phyloP scores from a whole-genome alignment of 495 filamentous ascomycete species.

The Echria macrotheca region DNA sequence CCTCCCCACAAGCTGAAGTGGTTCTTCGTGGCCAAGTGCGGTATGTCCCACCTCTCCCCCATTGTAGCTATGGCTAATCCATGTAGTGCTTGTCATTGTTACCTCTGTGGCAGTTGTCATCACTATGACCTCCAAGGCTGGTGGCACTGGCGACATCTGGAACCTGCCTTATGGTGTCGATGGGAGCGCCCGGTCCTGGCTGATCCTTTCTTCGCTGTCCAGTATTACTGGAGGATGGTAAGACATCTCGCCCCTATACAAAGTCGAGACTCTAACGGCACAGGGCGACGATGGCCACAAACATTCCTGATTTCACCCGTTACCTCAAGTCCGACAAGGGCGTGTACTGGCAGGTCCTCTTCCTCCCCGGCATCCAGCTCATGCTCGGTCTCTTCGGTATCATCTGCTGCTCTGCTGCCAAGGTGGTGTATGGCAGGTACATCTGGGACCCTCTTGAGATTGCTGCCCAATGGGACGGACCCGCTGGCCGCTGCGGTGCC shows the following conservation, averaged over 20 bases:
- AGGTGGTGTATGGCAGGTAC: constrained; percentile 49
- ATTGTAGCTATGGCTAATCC: too few relatives aligned
- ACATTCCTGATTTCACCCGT: constrained; percentile 56
- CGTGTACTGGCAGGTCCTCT: constrained; percentile 50
- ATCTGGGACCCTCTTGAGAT: constrained; percentile 56
- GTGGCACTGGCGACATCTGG: constrained; percentile 43
- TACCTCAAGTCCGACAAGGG: constrained; percentile 49
- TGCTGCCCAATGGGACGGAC: constrained; percentile 47
- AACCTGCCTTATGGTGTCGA: constrained; percentile 31
- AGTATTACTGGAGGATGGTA: constrained; percentile 30
- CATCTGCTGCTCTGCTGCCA: constrained; percentile 44
- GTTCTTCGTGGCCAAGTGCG: constrained; percentile 47
- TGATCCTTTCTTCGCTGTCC: constrained; percentile 27
- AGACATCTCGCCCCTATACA: too few relatives aligned
- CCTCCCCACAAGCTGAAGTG: constrained; percentile 45
- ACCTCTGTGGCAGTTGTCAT: constrained; percentile 38
- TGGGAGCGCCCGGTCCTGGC: constrained; percentile 22
- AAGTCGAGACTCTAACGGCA: too few relatives aligned
- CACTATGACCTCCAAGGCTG: constrained; percentile 40
- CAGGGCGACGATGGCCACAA: constrained; percentile 33
- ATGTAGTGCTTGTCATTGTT: constrained; percentile 31
- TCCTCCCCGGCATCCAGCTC: constrained; percentile 53
- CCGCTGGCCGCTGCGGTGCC: constrained; percentile 44
- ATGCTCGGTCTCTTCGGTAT: constrained; percentile 47
- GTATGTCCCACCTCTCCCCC: constrained; percentile 15